Evolutionary conservation across 139 green algal species (phyloP).

Genomic region (Parachlorella kessleri): DNA sequence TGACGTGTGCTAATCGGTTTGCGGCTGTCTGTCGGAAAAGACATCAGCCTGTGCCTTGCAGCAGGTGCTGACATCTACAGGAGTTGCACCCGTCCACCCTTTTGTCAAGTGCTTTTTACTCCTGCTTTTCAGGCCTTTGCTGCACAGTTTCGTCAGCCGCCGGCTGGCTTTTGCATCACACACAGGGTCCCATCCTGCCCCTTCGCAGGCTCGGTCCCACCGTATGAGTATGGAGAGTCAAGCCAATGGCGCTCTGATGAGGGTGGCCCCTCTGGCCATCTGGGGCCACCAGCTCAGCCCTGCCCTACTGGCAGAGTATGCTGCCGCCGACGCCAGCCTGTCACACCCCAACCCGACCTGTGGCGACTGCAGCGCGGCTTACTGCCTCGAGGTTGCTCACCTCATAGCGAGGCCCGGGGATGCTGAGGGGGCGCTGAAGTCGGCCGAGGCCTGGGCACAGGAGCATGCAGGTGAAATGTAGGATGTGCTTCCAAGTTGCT

Average conservation of each 20-base stretch:
- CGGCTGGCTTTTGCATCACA: too few species aligned
- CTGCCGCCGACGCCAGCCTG: background rate
- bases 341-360: conserved; percentile 13
- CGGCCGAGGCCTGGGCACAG: conserved; percentile 24
- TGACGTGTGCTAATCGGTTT: too few species aligned
- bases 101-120: too few species aligned
- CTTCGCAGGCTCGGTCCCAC: background rate
- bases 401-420: conserved; percentile 46
- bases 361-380: conserved; percentile 39
- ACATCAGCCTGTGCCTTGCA: too few species aligned
- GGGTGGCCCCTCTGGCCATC: background rate
- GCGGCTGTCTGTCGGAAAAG: too few species aligned
- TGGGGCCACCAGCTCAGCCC: conserved; percentile 11
- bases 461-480: background rate
- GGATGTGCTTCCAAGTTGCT: background rate
- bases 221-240: conserved; percentile 1
- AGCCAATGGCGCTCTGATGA: conserved; percentile 16
- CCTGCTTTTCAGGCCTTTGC: too few species aligned
- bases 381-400: conserved; percentile 49
- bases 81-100: too few species aligned
- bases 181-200: background rate
- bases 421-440: conserved; percentile 29
- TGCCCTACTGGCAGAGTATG: background rate
- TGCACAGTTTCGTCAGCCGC: too few species aligned
- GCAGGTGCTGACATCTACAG: too few species aligned